Conservation (phyloP, 1,139 yeast genomes). For the Lodderomyces oxycetoniae region DNA sequence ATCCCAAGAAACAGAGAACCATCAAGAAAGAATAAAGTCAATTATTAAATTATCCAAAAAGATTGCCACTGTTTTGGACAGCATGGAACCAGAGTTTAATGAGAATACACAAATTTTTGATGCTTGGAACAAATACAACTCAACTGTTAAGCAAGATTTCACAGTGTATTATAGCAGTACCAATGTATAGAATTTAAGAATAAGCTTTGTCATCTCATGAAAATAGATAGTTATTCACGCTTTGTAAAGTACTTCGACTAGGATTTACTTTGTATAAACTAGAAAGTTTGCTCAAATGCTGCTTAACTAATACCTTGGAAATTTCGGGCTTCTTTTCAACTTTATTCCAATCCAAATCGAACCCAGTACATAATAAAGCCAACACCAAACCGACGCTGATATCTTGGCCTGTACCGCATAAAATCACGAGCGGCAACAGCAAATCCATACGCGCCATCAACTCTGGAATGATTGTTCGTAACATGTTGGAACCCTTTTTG, state of each 20-base stretch:
- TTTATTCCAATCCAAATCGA: conserved; percentile 37
- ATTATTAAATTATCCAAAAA: conserved; percentile 14
- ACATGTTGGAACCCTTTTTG: conserved; percentile 59
- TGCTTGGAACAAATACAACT: conserved; percentile 10
- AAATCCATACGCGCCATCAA: conserved; percentile 23
- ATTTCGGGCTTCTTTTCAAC: conserved; percentile 18
- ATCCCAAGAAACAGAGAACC: conserved; percentile 30
- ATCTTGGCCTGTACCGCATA: conserved; percentile 67
- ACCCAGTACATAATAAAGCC: conserved; percentile 45
- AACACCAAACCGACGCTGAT: conserved; percentile 59
- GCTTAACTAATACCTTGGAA: conserved; percentile 51
- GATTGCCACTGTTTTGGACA: conserved; percentile 10
- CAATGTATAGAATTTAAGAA: conserved; percentile 3
- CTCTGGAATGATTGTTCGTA: conserved; percentile 41
- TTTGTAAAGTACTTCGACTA: conserved; percentile 69
- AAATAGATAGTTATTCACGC: conserved; percentile 45
- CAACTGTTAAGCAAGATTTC: conserved; percentile 10
- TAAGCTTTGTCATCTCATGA: conserved; percentile 1
- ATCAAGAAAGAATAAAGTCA: conserved; percentile 16
- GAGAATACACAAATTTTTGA: conserved; percentile 6
- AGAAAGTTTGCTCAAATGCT: conserved; percentile 50
- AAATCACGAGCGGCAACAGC: conserved; percentile 26
- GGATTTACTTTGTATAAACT: conserved; percentile 56
- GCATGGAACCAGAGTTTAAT: conserved; percentile 6
- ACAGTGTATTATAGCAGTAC: conserved; percentile 13